Base-by-base conservation (phyloP, 202 grass and related monocot genomes). In the Musa balbisiana region DNA sequence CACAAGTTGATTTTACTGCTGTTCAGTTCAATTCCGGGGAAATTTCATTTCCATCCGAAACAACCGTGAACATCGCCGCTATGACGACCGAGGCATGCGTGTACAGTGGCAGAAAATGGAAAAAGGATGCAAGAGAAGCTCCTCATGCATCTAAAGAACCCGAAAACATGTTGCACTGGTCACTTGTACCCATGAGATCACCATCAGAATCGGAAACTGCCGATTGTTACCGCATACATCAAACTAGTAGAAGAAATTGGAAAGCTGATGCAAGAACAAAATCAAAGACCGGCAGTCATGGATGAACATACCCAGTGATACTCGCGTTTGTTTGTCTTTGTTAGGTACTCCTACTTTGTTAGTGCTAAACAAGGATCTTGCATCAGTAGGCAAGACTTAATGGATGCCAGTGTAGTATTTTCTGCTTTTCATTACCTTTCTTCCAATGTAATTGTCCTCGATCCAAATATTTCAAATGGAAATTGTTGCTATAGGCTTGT, bases 261-360 rank as follows among this genome's bases (percentile, higher is more conserved):
- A 78, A 78, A 68, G 64, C 64, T 29, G 76, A 78, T 27, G 76
- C 76, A 10, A 78, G 76, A 78, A 33, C 6, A 78, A 67, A 33
- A 50, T 33, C 65, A 68, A 60, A 43, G 33, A 6, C 27, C 0
- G 33, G 33, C 33, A 43, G 33, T 43, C 33, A 43, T 43, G 33
- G 5, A 43, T 43, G 33, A 43, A 43, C 5, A 6, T 43, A 6
- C 33, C 33, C 33, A 6, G 33, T 43, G 33, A 43, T 43, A 43
- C 33, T 43, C 6, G 3, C 6, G 33, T 6, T 43, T 43, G 3
- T 43, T 43, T 43, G 1, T 43, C 33, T 43, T 43, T 43, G 33
- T 43, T 5, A 6, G 33, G 33, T 6, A 43, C 33, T 43, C 33
- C 33, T 43, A 43, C 33, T 43, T 43, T 43, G 33, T 43, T 43